Evolutionary conservation across 1,139 yeast species (phyloP), one percentile per base, ranked within the genome.

Genomic region (Waltiozyma sp.): DNA sequence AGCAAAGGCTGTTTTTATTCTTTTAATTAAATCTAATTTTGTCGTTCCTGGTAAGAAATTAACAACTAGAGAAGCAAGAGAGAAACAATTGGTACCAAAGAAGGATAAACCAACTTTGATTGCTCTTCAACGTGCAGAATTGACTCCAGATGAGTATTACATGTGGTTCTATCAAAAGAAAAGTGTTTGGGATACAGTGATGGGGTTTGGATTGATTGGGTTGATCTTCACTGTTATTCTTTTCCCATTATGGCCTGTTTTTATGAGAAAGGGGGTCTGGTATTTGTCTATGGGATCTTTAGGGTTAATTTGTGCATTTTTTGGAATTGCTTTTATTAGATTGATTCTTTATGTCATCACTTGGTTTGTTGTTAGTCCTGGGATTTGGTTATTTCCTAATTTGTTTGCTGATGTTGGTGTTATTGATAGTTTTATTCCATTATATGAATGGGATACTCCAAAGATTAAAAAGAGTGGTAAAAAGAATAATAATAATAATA

Each of bases 301-400:
- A 51, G 91, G 86, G 0, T 64, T 91, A 42, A 70, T 93, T 43
- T 91, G 78, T 9, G 66, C 77, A 42, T 82, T 91, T 63, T 84
- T 91, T 54, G 83, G 66, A 23, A 65, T 85, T 53, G 95, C 97
- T 2, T 71, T 93, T 42, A 65, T 91, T 34, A 75, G 99, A 57
- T 68, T 88, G 57, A 70, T 88, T 41, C 59, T 91, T 35, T 89
- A 82, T 58, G 57, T 80, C 37, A 55, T 85, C 41, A 76, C 93
- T 0, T 67, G 75, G 48, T 68, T 77, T 41, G 69, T 73, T 4
- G 64, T 73, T 43, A 75, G 80, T 18, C 80, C 78, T 31, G 93
- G 93, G 6, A 73, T 93, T 59, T 91, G 99, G 98, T 63, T 91
- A 41, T 91, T 86, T 72, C 99, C 99, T 46, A 91, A 91, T 61